phyloP scores from a whole-genome alignment of 345 rosid genomes.

The Ceriops zippeliana region DNA sequence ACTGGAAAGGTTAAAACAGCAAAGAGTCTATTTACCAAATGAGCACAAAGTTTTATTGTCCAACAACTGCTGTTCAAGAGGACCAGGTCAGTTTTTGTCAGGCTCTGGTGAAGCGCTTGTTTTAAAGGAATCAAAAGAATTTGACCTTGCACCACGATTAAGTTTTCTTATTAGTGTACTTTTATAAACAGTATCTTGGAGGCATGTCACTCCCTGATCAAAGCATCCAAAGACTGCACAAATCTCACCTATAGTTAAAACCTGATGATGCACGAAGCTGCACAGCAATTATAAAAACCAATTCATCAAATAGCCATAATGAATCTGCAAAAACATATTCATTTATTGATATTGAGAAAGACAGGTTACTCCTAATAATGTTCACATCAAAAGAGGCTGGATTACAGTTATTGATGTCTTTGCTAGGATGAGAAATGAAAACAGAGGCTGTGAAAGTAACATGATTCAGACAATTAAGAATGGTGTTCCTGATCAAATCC shows the following conservation, averaged over 20 bases:
- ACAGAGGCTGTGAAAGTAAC: background rate
- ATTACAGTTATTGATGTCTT: too few relatives aligned
- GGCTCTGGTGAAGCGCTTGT: conserved; percentile 34
- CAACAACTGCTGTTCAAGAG: conserved; percentile 63
- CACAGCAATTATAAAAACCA: background rate
- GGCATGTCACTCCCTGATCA: conserved; percentile 64
- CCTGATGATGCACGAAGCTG: conserved; percentile 36
- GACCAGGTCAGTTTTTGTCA: conserved; percentile 46
- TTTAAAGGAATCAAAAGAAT: conserved; percentile 33
- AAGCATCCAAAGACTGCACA: conserved; percentile 73
- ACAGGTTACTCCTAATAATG: background rate
- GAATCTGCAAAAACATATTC: background rate
- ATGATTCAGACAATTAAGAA: too few relatives aligned
- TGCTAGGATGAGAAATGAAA: background rate
- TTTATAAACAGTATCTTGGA: conserved; percentile 77
- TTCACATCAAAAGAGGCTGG: too few relatives aligned
- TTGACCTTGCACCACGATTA: conserved; percentile 39
- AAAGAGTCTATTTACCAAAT: conserved; percentile 53
- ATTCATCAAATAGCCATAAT: background rate
- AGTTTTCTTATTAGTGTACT: conserved; percentile 73
- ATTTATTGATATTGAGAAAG: background rate
- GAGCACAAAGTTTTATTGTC: conserved; percentile 85
- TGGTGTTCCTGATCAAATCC: conserved; percentile 12
- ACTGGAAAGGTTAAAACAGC: background rate
- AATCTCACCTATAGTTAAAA: conserved; percentile 76